phyloP scores from a whole-genome alignment of 345 rosid species.

The Combretum micranthum region DNA sequence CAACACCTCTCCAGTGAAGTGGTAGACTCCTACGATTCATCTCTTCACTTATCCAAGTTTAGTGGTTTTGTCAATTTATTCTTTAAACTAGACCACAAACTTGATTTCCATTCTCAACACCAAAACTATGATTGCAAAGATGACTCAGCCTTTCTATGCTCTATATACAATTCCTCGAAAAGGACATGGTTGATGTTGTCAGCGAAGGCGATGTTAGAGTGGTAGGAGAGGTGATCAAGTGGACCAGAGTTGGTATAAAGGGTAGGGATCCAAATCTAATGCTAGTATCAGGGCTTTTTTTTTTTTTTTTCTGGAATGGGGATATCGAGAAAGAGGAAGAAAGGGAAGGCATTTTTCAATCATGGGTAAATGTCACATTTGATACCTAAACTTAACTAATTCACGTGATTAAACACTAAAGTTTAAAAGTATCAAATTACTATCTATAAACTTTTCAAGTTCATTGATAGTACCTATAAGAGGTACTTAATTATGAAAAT shows the following conservation, averaged over 20 bases:
- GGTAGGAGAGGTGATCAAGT: constrained; percentile 66
- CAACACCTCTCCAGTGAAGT: constrained; percentile 28
- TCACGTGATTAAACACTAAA: no score
- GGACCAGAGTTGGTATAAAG: constrained; percentile 46
- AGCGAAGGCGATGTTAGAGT: constrained; percentile 43
- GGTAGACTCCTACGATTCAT: constrained; percentile 29
- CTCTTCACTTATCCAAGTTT: constrained; percentile 42
- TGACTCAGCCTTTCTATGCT: constrained; percentile 7
- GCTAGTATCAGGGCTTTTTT: constrained; percentile 67
- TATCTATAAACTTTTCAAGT: no score
- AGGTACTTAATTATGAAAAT: no score
- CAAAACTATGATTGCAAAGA: constrained; percentile 69
- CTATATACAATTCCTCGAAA: constrained; percentile 49
- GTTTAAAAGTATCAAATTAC: no score
- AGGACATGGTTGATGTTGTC: constrained; percentile 42
- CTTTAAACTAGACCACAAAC: constrained; percentile 58
- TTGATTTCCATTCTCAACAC: constrained; percentile 92
- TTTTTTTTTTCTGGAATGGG: constrained; percentile 65
- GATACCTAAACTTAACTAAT: no score
- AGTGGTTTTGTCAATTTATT: constrained; percentile 72
- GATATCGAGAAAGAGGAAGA: constrained; percentile 59
- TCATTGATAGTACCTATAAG: no score
- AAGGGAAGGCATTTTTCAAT: constrained; percentile 66
- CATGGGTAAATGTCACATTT: constrained; percentile 67
- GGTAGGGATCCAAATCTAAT: constrained; percentile 66